Conservation (phyloP, 495 filamentous ascomycete genomes). For the Schizothecium vesticola region DNA sequence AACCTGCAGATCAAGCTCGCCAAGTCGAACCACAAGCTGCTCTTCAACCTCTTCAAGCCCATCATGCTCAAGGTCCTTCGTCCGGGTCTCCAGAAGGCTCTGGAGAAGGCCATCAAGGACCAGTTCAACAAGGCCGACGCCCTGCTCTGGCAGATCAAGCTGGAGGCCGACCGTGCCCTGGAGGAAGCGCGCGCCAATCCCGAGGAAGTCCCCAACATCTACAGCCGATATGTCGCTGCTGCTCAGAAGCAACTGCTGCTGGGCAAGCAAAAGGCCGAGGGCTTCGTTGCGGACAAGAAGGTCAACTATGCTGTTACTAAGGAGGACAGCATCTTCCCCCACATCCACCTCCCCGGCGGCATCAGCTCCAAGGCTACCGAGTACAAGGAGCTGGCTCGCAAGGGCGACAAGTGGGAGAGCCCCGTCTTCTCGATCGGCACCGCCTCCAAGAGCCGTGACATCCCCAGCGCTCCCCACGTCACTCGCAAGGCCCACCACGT, state of each 20-base stretch:
- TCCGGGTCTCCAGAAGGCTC: conserved; percentile 76
- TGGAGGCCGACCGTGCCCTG: conserved; percentile 70
- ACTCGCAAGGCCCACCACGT: conserved; percentile 55
- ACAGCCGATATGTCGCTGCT: conserved; percentile 73
- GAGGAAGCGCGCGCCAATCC: conserved; percentile 64
- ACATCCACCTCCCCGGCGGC: conserved; percentile 81
- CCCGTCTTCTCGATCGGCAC: conserved; percentile 86
- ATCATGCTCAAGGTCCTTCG: conserved; percentile 76
- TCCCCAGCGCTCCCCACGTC: conserved; percentile 59
- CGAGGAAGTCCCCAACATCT: conserved; percentile 76
- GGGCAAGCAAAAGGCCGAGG: conserved; percentile 66
- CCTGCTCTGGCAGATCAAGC: conserved; percentile 68
- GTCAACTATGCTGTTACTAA: conserved; percentile 82
- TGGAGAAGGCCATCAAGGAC: conserved; percentile 83
- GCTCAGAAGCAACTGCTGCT: conserved; percentile 67
- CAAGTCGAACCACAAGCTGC: conserved; percentile 88
- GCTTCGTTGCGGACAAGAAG: conserved; percentile 62
- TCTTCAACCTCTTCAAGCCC: conserved; percentile 86
- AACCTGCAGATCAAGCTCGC: conserved; percentile 84
- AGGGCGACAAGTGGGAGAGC: conserved; percentile 91
- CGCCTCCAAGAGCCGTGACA: conserved; percentile 64
- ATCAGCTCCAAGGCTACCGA: conserved; percentile 93
- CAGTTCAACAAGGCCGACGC: conserved; percentile 65
- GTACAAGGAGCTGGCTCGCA: conserved; percentile 79
- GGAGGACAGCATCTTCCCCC: conserved; percentile 84